phyloP scores from a whole-genome alignment of 768 basidiomycete genomes.

The Suillus luteus region DNA sequence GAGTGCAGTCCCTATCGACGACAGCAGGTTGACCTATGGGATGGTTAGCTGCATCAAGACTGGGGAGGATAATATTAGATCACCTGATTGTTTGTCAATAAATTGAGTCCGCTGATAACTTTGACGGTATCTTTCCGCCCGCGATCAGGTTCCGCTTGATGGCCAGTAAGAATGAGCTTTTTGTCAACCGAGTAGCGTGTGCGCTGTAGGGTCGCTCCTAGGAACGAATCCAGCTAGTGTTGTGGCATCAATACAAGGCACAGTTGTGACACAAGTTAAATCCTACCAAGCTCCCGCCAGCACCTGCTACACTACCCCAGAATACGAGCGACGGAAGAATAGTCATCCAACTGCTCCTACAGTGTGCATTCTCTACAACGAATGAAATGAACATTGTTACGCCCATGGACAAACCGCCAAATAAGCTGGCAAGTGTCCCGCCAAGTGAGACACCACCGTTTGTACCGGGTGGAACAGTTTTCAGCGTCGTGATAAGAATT shows the following conservation, averaged over 20 bases:
- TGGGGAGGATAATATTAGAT: constrained; percentile 1
- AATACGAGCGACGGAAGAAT: constrained; percentile 46
- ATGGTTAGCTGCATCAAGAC: background rate
- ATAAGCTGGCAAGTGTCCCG: constrained; percentile 72
- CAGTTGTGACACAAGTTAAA: background rate
- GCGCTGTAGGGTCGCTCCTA: constrained; percentile 85
- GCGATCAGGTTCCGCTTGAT: constrained; percentile 27
- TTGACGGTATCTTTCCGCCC: constrained; percentile 49
- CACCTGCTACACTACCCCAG: constrained; percentile 69
- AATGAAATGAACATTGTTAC: constrained; percentile 56
- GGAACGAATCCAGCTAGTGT: constrained; percentile 73
- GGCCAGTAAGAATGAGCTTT: constrained; percentile 67
- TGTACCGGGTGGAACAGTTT: constrained; percentile 80
- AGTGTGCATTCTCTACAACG: constrained; percentile 60
- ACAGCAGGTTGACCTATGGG: constrained; percentile 46
- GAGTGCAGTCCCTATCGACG: constrained; percentile 41
- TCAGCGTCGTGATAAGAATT: constrained; percentile 76
- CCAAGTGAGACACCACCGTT: constrained; percentile 83
- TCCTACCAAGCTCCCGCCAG: constrained; percentile 77
- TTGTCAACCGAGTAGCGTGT: constrained; percentile 69
- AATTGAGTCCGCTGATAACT: constrained; percentile 59
- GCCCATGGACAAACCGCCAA: constrained; percentile 77
- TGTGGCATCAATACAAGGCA: constrained; percentile 7
- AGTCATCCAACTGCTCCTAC: constrained; percentile 41
- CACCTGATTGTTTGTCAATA: constrained; percentile 87